phyloP scores from a whole-genome alignment of 805 yeast species.

The Lipomyces sp. region DNA sequence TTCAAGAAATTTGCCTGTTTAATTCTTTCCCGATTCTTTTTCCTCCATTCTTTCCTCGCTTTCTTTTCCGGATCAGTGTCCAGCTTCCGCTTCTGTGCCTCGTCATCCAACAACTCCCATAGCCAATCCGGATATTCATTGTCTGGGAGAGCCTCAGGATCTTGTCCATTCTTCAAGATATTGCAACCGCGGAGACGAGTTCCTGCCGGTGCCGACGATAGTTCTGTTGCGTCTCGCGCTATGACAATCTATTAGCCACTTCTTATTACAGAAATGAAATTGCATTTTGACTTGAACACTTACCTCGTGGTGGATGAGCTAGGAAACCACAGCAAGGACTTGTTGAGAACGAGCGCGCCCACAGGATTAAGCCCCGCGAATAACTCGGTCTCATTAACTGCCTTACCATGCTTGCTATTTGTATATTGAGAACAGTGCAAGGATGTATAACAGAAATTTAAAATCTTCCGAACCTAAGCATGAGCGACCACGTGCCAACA shows the following conservation, averaged over 20 bases:
- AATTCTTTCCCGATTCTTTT: conserved; percentile 68
- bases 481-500: no score
- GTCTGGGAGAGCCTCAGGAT: conserved; percentile 86
- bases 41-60: conserved; percentile 73
- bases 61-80: conserved; percentile 65
- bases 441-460: neutral
- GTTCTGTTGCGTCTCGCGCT: neutral
- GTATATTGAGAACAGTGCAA: neutral
- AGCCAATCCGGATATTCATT: conserved; percentile 93
- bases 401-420: neutral
- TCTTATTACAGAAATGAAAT: neutral
- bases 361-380: neutral
- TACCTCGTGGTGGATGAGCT: neutral
- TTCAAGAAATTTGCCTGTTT: conserved; percentile 79
- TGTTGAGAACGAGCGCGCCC: neutral
- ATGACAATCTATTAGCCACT: neutral
- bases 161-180: conserved; percentile 78
- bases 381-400: neutral
- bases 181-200: conserved; percentile 73
- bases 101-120: conserved; percentile 79
- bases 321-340: conserved; percentile 3
- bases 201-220: conserved; percentile 38
- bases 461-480: no score
- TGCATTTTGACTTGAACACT: neutral
- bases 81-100: conserved; percentile 60